Evolutionary conservation across 2,329 filamentous ascomycete species (phyloP), one percentile per base, ranked within the genome.

Genomic region (Aaosphaeria pasadenensis): DNA sequence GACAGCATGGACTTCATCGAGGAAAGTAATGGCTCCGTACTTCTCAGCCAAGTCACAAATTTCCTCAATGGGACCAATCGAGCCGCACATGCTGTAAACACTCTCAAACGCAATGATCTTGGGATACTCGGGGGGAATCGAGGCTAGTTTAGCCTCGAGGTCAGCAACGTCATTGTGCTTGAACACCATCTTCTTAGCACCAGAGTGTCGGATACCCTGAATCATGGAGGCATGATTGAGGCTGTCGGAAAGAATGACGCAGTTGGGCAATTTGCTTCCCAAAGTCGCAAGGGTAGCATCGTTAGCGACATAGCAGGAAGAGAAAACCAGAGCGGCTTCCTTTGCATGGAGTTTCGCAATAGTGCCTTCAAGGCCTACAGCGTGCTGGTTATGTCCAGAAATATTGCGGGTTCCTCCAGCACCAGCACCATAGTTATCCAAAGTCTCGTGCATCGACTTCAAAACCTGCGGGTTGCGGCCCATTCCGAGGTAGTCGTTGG

Each of bases 61-160:
- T 66, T 87, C 87, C 74, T 91, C 89, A 59, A 99, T 99, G 1
- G 94, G 94, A 0, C 91, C 94, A 67, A 99, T 89, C 11, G 91
- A 96, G 54, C 94, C 94, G 68, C 94, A 99, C 94, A 99, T 99
- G 77, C 91, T 96, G 76, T 99, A 99, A 4, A 99, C 94, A 30
- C 91, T 96, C 75, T 99, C 94, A 57, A 97, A 99, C 2, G 94
- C 94, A 57, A 99, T 99, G 57, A 99, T 96, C 78, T 99, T 99
- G 49, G 94, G 94, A 33, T 89, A 83, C 51, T 94, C 81, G 1
- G 88, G 75, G 1, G 92, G 91, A 39, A 99, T 80, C 9, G 91
- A 88, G 3, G 91, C 91, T 56, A 99, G 79, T 74, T 99, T 97
- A 44, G 84, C 84, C 76, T 99, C 94, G 11, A 99, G 78, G 63